Evolutionary conservation across 202 grass and related monocot species (phyloP).

Genomic region (Panicum virgatum): DNA sequence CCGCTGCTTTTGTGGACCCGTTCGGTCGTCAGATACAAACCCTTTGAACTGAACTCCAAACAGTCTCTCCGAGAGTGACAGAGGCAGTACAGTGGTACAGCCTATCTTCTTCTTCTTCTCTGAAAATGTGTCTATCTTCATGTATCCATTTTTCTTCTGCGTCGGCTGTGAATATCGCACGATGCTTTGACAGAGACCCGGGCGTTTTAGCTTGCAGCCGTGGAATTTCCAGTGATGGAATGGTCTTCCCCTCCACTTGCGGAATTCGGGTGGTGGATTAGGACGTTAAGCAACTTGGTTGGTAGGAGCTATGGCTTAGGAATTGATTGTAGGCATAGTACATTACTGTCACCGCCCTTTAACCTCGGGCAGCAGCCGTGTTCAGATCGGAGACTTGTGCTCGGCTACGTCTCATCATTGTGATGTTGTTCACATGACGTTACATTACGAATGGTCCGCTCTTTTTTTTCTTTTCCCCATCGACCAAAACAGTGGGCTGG

Average conservation of each 20-base stretch:
- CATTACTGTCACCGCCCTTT: not conserved
- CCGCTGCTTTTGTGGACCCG: conserved; percentile 25
- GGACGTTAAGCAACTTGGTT: conserved; percentile 5
- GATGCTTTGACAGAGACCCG: not conserved
- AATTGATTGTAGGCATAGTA: not conserved
- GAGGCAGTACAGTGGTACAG: not conserved
- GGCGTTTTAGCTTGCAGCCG: not conserved
- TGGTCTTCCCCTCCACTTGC: conserved; percentile 16
- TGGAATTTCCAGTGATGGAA: not conserved
- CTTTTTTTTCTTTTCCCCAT: not conserved
- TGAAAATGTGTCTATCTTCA: too few species aligned
- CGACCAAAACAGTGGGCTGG: not conserved
- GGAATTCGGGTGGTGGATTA: not conserved
- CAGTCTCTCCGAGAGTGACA: not conserved
- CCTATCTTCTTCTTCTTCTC: not conserved
- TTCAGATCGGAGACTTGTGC: not conserved
- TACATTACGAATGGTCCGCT: not conserved
- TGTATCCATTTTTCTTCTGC: not conserved
- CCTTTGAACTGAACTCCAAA: not conserved
- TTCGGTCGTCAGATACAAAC: not conserved
- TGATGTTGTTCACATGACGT: conserved; percentile 11
- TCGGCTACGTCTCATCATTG: not conserved
- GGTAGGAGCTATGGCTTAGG: not conserved
- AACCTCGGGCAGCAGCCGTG: conserved; percentile 1
- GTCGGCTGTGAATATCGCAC: conserved; percentile 1